Conservation (phyloP, 768 basidiomycete species). For the Serendipita sp. region DNA sequence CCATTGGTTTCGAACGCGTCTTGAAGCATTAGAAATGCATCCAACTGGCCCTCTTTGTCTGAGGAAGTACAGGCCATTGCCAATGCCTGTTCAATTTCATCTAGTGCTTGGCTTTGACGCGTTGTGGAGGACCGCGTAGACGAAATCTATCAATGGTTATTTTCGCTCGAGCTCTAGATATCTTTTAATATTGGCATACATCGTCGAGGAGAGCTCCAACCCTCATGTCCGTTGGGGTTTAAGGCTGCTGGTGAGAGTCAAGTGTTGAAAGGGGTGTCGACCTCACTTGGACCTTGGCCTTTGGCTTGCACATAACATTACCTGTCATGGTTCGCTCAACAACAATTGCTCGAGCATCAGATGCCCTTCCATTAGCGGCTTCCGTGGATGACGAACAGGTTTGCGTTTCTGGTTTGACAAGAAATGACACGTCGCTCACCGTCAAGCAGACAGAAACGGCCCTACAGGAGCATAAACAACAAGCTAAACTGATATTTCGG, state of each 20-base stretch:
- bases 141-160: neutral
- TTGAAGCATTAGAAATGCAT: constrained; percentile 47
- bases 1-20: constrained; percentile 74
- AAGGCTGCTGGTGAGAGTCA: neutral
- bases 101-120: neutral
- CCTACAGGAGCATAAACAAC: constrained; percentile 95
- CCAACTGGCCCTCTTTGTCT: constrained; percentile 25
- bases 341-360: constrained; percentile 67
- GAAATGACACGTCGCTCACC: constrained; percentile 9
- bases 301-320: neutral
- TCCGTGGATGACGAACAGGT: constrained; percentile 97
- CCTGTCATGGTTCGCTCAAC: constrained; percentile 69
- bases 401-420: constrained; percentile 12
- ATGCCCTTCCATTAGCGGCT: constrained; percentile 82
- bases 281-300: neutral
- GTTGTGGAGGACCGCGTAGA: neutral
- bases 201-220: neutral
- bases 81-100: neutral
- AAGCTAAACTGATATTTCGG: constrained; percentile 91
- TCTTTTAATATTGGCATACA: neutral
- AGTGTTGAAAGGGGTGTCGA: neutral
- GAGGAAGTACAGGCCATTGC: neutral
- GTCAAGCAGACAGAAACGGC: constrained; percentile 68
- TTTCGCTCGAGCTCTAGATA: neutral
- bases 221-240: neutral